phyloP scores from a whole-genome alignment of 164 flowering plant species.

The Piper betle region DNA sequence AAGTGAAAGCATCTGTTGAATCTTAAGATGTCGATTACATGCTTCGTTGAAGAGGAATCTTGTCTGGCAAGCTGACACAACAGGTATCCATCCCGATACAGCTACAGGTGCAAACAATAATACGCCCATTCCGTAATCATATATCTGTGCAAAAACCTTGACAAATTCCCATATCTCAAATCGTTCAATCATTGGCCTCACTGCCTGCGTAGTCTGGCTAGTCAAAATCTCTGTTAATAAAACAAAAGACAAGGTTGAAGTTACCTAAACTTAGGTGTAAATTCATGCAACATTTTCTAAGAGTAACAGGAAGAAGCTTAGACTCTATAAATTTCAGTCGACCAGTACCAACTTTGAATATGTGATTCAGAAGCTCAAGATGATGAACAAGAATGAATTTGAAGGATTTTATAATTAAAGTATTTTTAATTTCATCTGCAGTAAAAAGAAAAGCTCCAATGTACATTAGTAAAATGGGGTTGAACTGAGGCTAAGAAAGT shows the following conservation, averaged over 20 bases:
- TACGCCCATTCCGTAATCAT: constrained; percentile 91
- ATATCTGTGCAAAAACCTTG: constrained; percentile 51
- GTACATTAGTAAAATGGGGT: neutral
- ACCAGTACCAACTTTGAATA: too few relatives aligned
- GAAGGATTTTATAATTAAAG: too few relatives aligned
- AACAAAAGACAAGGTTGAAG: too few relatives aligned
- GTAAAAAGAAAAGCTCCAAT: too few relatives aligned
- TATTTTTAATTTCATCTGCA: too few relatives aligned
- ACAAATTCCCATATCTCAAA: constrained; percentile 59
- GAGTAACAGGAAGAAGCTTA: too few relatives aligned
- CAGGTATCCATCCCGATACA: constrained; percentile 75
- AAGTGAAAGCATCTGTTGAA: constrained; percentile 70
- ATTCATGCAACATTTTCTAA: too few relatives aligned
- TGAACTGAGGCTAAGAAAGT: neutral
- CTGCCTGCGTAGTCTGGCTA: constrained; percentile 68
- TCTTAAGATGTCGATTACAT: constrained; percentile 64
- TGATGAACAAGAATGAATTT: too few relatives aligned
- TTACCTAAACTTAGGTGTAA: too few relatives aligned
- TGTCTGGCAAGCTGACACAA: constrained; percentile 76
- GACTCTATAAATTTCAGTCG: too few relatives aligned
- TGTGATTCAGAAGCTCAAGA: too few relatives aligned
- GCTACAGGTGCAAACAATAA: constrained; percentile 72
- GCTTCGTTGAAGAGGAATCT: constrained; percentile 95
- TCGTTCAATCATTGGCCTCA: constrained; percentile 52
- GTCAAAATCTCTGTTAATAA: neutral